Evolutionary conservation across 2,329 filamentous ascomycete species (phyloP), one percentile per base, ranked within the genome.

Genomic region (Venturia carpophila): DNA sequence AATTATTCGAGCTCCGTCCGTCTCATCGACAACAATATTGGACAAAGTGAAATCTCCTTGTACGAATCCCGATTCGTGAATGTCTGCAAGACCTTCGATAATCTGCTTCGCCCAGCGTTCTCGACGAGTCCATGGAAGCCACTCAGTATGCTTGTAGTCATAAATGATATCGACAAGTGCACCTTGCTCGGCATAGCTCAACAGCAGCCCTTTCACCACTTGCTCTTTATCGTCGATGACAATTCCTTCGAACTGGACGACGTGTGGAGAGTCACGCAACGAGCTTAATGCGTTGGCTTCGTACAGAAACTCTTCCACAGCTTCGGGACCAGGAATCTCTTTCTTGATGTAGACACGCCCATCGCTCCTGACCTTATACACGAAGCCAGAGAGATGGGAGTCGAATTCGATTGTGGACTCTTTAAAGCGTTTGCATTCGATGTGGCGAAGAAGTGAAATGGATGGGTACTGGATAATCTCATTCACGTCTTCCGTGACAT

Each of bases 31-130:
- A 67, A 99, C 94, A 69, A 99, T 96, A 73, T 99, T 99, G 5
- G 92, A 96, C 37, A 99, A 81, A 0, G 94, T 99, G 69, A 99
- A 97, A 73, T 99, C 94, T 30, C 94, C 94, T 73, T 99, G 94
- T 13, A 99, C 94, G 74, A 96, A 97, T 5, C 94, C 94, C 27
- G 91, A 88, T 75, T 97, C 93, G 71, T 99, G 94, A 39, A 99
- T 93, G 71, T 97, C 92, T 0, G 90, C 87, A 3, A 99, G 82
- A 1, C 94, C 94, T 67, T 88, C 84, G 17, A 97, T 87, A 69
- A 97, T 96, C 74, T 97, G 92, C 66, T 84, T 85, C 1, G 93
- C 93, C 94, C 94, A 99, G 69, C 84, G 87, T 75, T 92, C 89
- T 60, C 92, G 86, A 52, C 86, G 83, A 24, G 80, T 73, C 90